Conservation (phyloP, 371 early-diverging fungal species). For the Mortierella polycephala region DNA sequence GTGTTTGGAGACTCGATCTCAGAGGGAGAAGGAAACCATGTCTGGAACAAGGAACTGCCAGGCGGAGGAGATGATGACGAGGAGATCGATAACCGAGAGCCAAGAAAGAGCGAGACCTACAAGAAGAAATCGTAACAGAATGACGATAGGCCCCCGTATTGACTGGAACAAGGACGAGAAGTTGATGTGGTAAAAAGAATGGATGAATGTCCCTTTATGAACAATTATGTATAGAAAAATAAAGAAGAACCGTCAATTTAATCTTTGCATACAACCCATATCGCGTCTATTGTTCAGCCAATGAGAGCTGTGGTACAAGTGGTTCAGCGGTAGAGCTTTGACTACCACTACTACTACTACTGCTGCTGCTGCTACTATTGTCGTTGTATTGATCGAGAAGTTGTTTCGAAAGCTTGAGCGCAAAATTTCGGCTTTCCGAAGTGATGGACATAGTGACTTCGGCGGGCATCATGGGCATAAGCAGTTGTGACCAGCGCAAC, state of each 20-base stretch:
- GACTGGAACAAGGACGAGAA: conserved; percentile 24
- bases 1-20: conserved; percentile 58
- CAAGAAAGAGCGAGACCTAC: conserved; percentile 31
- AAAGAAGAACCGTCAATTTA: conserved; percentile 3
- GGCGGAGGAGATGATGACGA: conserved; percentile 32
- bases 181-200: conserved; percentile 24
- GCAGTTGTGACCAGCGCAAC: conserved; percentile 39
- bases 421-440: conserved; percentile 6
- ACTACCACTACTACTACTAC: too few species aligned
- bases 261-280: too few species aligned
- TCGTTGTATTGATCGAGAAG: conserved; percentile 4
- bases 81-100: conserved; percentile 42
- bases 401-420: conserved; percentile 23
- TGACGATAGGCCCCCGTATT: conserved; percentile 6
- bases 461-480: conserved; percentile 34
- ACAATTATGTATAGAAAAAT: conserved; percentile 9
- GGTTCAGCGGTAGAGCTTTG: too few species aligned
- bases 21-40: conserved; percentile 54
- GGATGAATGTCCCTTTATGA: too few species aligned
- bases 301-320: too few species aligned
- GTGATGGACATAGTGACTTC: neutral
- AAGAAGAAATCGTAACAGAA: conserved; percentile 18
- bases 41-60: conserved; percentile 57
- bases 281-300: too few species aligned
- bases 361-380: neutral